phyloP scores from a whole-genome alignment of 805 yeast species.

The Yarrowia phangngaensis region DNA sequence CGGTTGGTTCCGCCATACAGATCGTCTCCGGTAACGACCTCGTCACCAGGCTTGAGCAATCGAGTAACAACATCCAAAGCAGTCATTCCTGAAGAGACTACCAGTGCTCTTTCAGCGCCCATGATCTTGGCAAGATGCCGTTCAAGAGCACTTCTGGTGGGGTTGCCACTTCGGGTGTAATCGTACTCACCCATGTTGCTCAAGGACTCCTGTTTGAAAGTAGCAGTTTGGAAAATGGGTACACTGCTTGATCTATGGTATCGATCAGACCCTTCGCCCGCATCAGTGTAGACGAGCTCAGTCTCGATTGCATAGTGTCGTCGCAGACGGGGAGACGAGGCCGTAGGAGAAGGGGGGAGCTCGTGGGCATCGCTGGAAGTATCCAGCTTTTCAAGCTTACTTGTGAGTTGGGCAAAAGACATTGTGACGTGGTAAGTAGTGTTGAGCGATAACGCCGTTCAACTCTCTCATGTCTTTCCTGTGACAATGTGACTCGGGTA shows the following conservation, averaged over 20 bases:
- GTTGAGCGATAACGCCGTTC: neutral
- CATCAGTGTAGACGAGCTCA: slow-evolving; percentile 59
- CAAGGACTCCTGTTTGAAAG: slow-evolving; percentile 76
- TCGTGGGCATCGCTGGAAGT: slow-evolving; percentile 25
- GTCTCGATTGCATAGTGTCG: slow-evolving; percentile 57
- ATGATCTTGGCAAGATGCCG: slow-evolving; percentile 72
- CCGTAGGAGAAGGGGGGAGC: slow-evolving; percentile 41
- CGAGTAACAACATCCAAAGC: slow-evolving; percentile 82
- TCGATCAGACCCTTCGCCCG: slow-evolving; percentile 50
- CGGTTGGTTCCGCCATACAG: slow-evolving; percentile 93
- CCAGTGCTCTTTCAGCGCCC: slow-evolving; percentile 71
- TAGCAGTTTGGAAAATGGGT: slow-evolving; percentile 91
- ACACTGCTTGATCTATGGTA: slow-evolving; percentile 70
- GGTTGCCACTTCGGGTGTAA: slow-evolving; percentile 90
- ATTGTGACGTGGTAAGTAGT: neutral
- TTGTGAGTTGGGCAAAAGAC: slow-evolving; percentile 18
- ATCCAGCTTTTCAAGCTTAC: slow-evolving; percentile 20
- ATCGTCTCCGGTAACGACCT: slow-evolving; percentile 91
- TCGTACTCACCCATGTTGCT: slow-evolving; percentile 76
- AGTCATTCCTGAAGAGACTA: slow-evolving; percentile 90
- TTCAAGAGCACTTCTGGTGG: slow-evolving; percentile 80
- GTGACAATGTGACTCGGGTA: slow-evolving; percentile 25
- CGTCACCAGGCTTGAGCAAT: slow-evolving; percentile 73
- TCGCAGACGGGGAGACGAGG: slow-evolving; percentile 37
- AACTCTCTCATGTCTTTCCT: too few species aligned